Evolutionary conservation across 2,329 filamentous ascomycete species (phyloP), one percentile per base, ranked within the genome.

Genomic region (Fusarium sororula): DNA sequence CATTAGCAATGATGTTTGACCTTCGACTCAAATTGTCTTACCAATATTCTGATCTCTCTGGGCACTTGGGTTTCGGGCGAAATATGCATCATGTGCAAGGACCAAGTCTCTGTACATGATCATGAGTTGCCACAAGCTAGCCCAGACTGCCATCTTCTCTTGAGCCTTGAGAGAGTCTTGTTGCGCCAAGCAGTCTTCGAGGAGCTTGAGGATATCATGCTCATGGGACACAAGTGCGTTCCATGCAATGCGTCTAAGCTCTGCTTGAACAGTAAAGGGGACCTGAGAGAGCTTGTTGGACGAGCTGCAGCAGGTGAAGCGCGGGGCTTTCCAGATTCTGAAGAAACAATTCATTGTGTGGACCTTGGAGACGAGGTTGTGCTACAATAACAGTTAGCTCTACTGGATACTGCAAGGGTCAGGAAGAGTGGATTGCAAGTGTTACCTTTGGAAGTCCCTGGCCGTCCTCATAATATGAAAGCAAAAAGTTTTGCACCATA

Each of bases 301-400:
- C 5, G 82, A 82, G 63, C 82, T 82, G 28, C 80, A 79, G 73
- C 82, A 86, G 73, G 80, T 82, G 68, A 87, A 86, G 3, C 79
- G 80, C 12, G 80, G 78, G 24, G 84, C 83, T 64, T 83, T 84
- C 85, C 84, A 87, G 70, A 88, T 86, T 68, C 81, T 83, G 77
- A 87, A 87, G 81, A 87, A 85, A 78, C 85, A 87, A 70, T 84
- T 85, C 80, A 88, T 83, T 57, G 81, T 81, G 68, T 86, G 83
- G 42, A 87, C 84, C 68, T 84, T 83, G 51, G 77, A 79, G 22
- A 86, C 82, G 35, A 87, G 80, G 35, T 81, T 79, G 69, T 83
- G 80, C 85, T 86, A 74, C 48, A 30, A 60, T n/a, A 28, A 37
- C 14, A 53, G 69, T 80, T 70, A 80, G 72, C 63, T 67, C 39